Conservation (phyloP, 2,329 filamentous ascomycete genomes). For the Aspergillus candidus region DNA sequence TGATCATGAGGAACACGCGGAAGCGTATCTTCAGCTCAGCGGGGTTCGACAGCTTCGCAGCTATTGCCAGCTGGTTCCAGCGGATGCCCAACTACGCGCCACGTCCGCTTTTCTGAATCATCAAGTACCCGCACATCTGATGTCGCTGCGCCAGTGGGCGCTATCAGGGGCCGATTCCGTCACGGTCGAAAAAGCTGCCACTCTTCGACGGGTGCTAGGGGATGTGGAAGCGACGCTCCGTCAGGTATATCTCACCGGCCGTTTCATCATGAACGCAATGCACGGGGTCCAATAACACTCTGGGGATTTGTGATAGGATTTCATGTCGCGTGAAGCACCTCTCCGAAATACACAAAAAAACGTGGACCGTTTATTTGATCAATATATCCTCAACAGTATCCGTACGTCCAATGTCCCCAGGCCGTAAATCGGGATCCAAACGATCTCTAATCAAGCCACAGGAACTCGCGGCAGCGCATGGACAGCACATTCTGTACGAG, state of each 20-base stretch:
- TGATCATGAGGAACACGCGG: not conserved
- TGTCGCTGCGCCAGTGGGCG: conserved; percentile 15
- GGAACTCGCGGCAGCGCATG: too few species aligned
- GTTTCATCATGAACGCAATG: not conserved
- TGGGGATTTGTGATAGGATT: conserved; percentile 4
- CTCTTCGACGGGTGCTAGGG: conserved; percentile 7
- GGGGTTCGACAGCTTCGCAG: conserved; percentile 16
- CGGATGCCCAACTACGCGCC: conserved; percentile 12
- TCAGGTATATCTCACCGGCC: conserved; percentile 3
- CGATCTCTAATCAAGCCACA: too few species aligned
- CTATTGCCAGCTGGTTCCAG: conserved; percentile 17
- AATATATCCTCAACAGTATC: too few species aligned
- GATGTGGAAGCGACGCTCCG: conserved; percentile 6
- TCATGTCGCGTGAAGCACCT: not conserved
- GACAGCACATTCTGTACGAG: conserved; percentile 2
- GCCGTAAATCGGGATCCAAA: too few species aligned
- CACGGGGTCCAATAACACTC: not conserved
- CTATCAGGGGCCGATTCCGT: conserved; percentile 9
- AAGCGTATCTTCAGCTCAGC: conserved; percentile 14
- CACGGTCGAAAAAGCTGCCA: conserved; percentile 9
- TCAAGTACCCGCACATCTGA: conserved; percentile 11
- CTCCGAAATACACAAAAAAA: too few species aligned
- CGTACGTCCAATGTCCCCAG: too few species aligned
- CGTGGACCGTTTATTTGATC: too few species aligned
- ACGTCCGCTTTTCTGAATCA: conserved; percentile 9